Conservation (phyloP, 1,284 basidiomycete species). For the Boletus calvinii region DNA sequence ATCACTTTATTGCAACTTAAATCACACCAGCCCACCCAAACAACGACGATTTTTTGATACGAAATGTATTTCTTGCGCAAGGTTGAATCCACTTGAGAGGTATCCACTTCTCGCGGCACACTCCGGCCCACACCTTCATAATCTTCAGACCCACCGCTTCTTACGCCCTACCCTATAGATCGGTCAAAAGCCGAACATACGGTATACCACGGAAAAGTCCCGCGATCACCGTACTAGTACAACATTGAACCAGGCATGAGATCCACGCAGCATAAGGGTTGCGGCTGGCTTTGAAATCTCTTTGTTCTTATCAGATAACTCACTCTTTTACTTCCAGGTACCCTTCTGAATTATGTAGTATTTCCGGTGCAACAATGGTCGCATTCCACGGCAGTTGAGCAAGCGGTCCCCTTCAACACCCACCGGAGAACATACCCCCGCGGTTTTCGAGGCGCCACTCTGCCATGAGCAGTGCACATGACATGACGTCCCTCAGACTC, state of each 20-base stretch:
- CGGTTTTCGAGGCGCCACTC: constrained; percentile 1
- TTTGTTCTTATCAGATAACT: constrained; percentile 20
- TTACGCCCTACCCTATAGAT: constrained; percentile 20
- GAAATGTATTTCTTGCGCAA: neutral
- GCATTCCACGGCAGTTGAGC: constrained; percentile 10
- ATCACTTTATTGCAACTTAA: constrained; percentile 42
- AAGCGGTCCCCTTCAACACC: neutral
- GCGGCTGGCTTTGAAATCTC: constrained; percentile 2
- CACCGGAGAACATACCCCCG: neutral
- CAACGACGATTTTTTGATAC: neutral
- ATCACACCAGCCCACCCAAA: constrained; percentile 15
- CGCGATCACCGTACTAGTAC: constrained; percentile 25
- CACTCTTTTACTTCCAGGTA: neutral
- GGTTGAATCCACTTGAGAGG: neutral
- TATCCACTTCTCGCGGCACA: constrained; percentile 17
- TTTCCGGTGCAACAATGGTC: neutral
- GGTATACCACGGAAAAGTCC: constrained; percentile 24
- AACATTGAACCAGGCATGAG: constrained; percentile 1
- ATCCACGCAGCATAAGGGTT: neutral
- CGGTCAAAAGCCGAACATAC: constrained; percentile 15
- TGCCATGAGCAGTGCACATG: neutral
- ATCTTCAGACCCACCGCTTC: constrained; percentile 17
- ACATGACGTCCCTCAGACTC: constrained; percentile 1
- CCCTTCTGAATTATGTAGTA: neutral
- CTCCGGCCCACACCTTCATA: constrained; percentile 17